Conservation (phyloP, 78 protist species). For the Polysphondylium violaceum region DNA sequence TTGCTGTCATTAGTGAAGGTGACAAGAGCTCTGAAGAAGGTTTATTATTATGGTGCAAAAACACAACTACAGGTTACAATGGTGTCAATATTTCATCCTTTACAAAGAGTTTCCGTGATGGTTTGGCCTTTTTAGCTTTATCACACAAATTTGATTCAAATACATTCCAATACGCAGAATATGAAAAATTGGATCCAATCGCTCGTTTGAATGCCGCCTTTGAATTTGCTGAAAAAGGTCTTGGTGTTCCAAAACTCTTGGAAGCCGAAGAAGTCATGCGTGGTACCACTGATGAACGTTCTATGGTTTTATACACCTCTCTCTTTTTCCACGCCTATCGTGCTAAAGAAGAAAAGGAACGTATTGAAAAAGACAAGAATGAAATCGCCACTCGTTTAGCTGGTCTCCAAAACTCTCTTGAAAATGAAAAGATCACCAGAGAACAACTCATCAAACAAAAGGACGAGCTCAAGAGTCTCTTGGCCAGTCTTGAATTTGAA, state of each 20-base stretch:
- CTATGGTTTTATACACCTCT: conserved; percentile 71
- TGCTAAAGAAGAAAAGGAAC: conserved; percentile 80
- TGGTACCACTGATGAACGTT: conserved; percentile 81
- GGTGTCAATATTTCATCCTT: conserved; percentile 62
- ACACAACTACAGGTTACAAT: conserved; percentile 61
- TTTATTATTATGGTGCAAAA: conserved; percentile 59
- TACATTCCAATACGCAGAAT: conserved; percentile 28
- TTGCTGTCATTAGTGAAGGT: conserved; percentile 75
- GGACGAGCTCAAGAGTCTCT: conserved; percentile 50
- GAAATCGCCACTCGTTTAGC: conserved; percentile 48
- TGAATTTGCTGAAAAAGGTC: conserved; percentile 68
- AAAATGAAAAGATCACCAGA: conserved; percentile 47
- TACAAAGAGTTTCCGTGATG: conserved; percentile 72
- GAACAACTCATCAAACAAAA: conserved; percentile 68
- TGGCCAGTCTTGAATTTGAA: conserved; percentile 45
- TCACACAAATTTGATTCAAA: conserved; percentile 67
- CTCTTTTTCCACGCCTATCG: conserved; percentile 82
- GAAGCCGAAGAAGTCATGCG: conserved; percentile 82
- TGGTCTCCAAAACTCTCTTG: conserved; percentile 63
- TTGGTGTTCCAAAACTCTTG: conserved; percentile 66
- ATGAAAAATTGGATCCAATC: conserved; percentile 41
- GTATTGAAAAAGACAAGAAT: conserved; percentile 41
- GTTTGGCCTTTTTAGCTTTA: conserved; percentile 69
- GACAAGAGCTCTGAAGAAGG: conserved; percentile 78
- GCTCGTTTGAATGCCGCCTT: conserved; percentile 70